Evolutionary conservation across 2,329 filamentous ascomycete genomes (phyloP).

Genomic region (Aspergillus cejpii): DNA sequence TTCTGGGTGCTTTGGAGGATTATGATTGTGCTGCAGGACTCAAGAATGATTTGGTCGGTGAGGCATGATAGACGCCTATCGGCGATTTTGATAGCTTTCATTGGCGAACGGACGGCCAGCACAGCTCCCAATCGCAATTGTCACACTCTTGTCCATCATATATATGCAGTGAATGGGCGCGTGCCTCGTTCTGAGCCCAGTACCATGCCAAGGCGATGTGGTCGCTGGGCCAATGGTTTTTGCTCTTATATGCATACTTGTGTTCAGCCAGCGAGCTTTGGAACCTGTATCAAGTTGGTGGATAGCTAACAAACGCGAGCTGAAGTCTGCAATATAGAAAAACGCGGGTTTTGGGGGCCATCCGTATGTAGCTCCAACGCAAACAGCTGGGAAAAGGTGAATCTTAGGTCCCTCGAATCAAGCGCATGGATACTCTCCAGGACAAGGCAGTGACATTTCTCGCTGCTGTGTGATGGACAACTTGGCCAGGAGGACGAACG

Average conservation of each 20-base stretch:
- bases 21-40: constrained; percentile 8
- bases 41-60: constrained; percentile 6
- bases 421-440: background rate
- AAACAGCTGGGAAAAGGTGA: background rate
- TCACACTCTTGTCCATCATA: constrained; percentile 12
- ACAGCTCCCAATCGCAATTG: background rate
- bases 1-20: background rate
- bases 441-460: background rate
- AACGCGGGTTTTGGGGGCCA: background rate
- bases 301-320: background rate
- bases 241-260: background rate
- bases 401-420: background rate
- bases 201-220: constrained; percentile 11
- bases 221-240: constrained; percentile 10
- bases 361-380: background rate
- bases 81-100: constrained; percentile 11
- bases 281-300: background rate
- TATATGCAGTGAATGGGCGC: constrained; percentile 16
- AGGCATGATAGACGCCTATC: constrained; percentile 15
- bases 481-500: background rate
- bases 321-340: background rate
- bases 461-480: background rate
- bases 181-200: constrained; percentile 15
- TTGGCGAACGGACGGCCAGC: constrained; percentile 17
- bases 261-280: background rate